phyloP scores from a whole-genome alignment of 192 early-diverging fungal species.

The Linnemannia zychae region DNA sequence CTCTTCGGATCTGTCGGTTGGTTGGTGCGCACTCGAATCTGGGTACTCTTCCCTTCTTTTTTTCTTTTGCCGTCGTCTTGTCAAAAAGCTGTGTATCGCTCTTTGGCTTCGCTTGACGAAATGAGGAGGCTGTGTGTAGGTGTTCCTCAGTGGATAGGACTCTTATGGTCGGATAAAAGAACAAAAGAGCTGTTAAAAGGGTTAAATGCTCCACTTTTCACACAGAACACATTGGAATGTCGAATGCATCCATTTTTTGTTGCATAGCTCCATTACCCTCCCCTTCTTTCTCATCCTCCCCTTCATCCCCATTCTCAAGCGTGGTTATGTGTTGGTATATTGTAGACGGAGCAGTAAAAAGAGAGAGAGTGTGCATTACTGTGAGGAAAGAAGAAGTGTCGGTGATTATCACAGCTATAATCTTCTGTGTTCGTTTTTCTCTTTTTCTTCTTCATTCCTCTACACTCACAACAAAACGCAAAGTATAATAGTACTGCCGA shows the following conservation, averaged over 20 bases:
- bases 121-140: too few relatives aligned
- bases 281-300: background rate
- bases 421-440: background rate
- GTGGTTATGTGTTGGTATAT: background rate
- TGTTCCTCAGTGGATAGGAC: too few relatives aligned
- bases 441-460: too few relatives aligned
- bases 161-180: too few relatives aligned
- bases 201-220: background rate
- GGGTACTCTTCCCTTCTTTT: background rate
- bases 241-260: background rate
- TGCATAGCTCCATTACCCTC: background rate
- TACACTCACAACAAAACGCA: too few relatives aligned
- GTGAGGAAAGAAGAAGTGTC: too few relatives aligned
- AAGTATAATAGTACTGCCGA: too few relatives aligned
- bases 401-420: too few relatives aligned
- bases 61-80: background rate
- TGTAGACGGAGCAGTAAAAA: background rate
- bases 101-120: too few relatives aligned
- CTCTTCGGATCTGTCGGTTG: background rate
- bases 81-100: background rate
- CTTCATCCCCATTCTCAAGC: background rate
- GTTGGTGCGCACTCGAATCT: constrained; percentile 1
- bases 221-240: background rate
- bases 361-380: background rate
- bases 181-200: too few relatives aligned